Evolutionary conservation across 2,329 filamentous ascomycete genomes (phyloP), one percentile per base, ranked within the genome.

Genomic region (Colletotrichum chlorophyti): DNA sequence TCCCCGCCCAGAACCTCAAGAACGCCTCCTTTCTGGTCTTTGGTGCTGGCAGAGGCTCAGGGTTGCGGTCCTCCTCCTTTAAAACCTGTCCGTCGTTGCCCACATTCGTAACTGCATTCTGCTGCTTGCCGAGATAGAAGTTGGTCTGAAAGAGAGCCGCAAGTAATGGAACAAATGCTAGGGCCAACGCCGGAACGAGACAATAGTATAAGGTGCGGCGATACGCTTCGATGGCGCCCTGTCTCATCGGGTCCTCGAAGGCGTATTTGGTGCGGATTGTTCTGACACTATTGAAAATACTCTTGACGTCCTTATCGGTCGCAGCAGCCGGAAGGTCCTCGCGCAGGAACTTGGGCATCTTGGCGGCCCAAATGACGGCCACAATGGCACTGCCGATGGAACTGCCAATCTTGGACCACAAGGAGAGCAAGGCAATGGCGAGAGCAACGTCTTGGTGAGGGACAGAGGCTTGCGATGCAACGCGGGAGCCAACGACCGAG

Each of bases 321-420:
- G 66, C 58, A 1, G 52, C 38, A 3, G 61, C 49, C 4, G 67
- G 67, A 4, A 70, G 60, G n/a, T 68, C 60, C 21, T 53, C 40
- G 3, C 65, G 63, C 7, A 68, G 60, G 23, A 67, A 65, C 8
- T 60, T 57, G 3, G 64, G 66, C 65, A 69, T 68, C 45, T 68
- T 63, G 7, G 54, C 57, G 9, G 57, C 52, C 53, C 58, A 52
- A 23, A 61, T 53, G 23, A 61, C 47, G 11, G 53, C 58, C 3
- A 53, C 52, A 9, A 52, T 38, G 21, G 52, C 47, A n/a, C 58
- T 61, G 10, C 47, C 53, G n/a, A 58, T 53, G 21, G 58, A 55
- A 7, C 46, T 58, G 7, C 53, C 58, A 17, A 61, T 61, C 23
- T 58, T 58, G 31, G 47, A 57, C 58, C 58, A 60, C 12, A 52